A percentile compares a stretch with the other conserved stretches of the same genome.
Evolutionary conservation across 257 asterid species (phyloP).

Genomic region (Hygrophila difformis): DNA sequence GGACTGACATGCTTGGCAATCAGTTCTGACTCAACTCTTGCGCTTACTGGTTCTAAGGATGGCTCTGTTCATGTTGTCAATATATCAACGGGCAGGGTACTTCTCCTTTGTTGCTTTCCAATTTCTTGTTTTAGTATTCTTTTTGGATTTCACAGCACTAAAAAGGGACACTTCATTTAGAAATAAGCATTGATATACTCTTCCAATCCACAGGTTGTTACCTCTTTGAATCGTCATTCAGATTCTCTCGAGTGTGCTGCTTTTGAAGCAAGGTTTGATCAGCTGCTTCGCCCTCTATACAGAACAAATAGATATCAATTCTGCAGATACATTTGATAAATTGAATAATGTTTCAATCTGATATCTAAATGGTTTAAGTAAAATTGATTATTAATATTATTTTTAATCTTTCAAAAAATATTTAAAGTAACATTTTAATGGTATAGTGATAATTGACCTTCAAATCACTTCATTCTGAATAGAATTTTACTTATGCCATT

Average conservation of each 20-base stretch:
- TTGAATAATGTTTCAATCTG: no score
- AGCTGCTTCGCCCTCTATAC: conserved; percentile 5
- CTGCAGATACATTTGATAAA: no score
- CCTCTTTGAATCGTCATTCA: conserved; percentile 60
- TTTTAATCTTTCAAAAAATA: no score
- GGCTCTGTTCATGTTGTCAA: conserved; percentile 66
- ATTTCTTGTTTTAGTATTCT: conserved; percentile 4
- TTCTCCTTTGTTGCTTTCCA: conserved; percentile 2
- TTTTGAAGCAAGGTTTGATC: conserved; percentile 57
- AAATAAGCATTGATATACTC: conserved; percentile 9
- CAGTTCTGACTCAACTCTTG: conserved; percentile 72
- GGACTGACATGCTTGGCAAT: conserved; percentile 84
- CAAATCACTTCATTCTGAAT: no score
- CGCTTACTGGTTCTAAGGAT: conserved; percentile 71
- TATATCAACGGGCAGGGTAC: conserved; percentile 70
- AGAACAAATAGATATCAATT: no score
- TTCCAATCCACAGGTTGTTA: conserved; percentile 53
- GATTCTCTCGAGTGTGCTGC: conserved; percentile 86
- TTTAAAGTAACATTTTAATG: no score
- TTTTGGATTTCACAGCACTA: conserved; percentile 2
- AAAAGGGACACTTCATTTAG: conserved; percentile 1
- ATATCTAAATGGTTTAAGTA: no score
- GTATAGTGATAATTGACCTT: no score
- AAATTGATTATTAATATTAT: no score
- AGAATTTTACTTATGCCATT: no score